Percentiles rank a stretch among this genome's conserved stretches.
Evolutionary conservation across 2,329 filamentous ascomycete genomes (phyloP).

Genomic region (Aspergillus ochraceus): DNA sequence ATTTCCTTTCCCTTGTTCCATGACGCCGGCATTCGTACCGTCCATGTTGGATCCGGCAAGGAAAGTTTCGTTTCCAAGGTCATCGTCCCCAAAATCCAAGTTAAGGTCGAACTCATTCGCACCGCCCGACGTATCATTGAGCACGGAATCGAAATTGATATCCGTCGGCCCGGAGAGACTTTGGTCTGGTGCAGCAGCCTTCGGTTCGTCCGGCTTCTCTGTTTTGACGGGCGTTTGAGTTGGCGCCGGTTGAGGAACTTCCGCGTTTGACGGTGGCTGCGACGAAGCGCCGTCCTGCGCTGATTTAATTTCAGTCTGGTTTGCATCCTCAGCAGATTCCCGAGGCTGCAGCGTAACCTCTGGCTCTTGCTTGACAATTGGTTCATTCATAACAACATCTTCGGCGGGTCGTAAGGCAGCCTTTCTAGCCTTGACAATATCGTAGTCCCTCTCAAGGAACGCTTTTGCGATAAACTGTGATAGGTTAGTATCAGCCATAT

Average conservation of each 20-base stretch:
- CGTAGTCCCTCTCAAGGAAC: slow-evolving; percentile 44
- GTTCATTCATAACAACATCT: slow-evolving; percentile 33
- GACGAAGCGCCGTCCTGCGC: slow-evolving; percentile 10
- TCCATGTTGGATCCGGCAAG: slow-evolving; percentile 36
- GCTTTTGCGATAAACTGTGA: slow-evolving; percentile 43
- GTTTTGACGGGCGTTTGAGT: slow-evolving; percentile 22
- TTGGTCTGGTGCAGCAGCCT: slow-evolving; percentile 19
- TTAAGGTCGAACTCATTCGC: slow-evolving; percentile 40
- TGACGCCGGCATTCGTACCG: slow-evolving; percentile 16
- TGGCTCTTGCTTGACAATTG: slow-evolving; percentile 15
- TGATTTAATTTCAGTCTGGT: slow-evolving; percentile 20
- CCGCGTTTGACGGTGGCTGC: slow-evolving; percentile 14
- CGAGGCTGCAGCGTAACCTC: slow-evolving; percentile 18
- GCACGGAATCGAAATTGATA: slow-evolving; percentile 44
- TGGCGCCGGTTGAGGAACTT: slow-evolving; percentile 12
- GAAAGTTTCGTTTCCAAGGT: slow-evolving; percentile 39
- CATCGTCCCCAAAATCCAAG: slow-evolving; percentile 41
- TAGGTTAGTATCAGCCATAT: slow-evolving; percentile 1
- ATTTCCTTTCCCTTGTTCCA: slow-evolving; percentile 15
- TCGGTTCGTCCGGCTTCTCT: slow-evolving; percentile 22
- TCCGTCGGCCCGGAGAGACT: slow-evolving; percentile 28
- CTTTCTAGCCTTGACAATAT: slow-evolving; percentile 35
- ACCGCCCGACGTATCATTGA: slow-evolving; percentile 32
- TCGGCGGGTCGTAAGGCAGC: slow-evolving; percentile 25
- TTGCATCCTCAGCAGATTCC: slow-evolving; percentile 19